These are phyloP conservation scores for Ogataea paradorogensis DNA, from an alignment of 805 yeast species.

Conservation along the genomic window DNA sequence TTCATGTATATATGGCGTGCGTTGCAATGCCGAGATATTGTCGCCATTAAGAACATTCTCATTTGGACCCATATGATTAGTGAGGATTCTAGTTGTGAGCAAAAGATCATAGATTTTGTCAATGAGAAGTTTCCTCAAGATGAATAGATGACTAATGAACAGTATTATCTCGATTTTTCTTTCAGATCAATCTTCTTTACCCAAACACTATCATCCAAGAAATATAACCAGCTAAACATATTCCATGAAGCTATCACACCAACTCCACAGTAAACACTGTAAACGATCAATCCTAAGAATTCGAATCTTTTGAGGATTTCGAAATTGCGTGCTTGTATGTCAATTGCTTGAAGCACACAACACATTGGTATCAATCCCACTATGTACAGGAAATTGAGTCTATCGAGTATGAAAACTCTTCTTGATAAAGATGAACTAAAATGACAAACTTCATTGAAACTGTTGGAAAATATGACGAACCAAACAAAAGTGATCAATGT, in stretches of 20 bases:
- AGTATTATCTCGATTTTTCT: conserved; percentile 5
- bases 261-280: conserved; percentile 80
- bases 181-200: conserved; percentile 18
- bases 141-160: conserved; percentile 1
- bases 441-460: conserved; percentile 66
- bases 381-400: conserved; percentile 65
- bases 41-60: conserved; percentile 9
- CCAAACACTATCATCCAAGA: conserved; percentile 77
- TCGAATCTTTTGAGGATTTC: conserved; percentile 57
- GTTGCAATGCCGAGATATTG: conserved; percentile 7
- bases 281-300: conserved; percentile 74
- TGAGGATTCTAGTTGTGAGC: conserved; percentile 1
- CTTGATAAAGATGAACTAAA: conserved; percentile 38
- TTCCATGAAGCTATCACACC: conserved; percentile 88
- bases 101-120: conserved; percentile 4
- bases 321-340: conserved; percentile 54
- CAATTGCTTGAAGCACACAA: conserved; percentile 40
- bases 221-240: conserved; percentile 84
- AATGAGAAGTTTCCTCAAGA: background rate
- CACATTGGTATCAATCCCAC: conserved; percentile 68
- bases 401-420: conserved; percentile 63
- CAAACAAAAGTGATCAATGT: conserved; percentile 75
- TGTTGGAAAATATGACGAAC: conserved; percentile 73
- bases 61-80: conserved; percentile 5
- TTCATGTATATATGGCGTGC: conserved; percentile 17